Conservation (phyloP, 768 basidiomycete genomes). For the Lanmaoa pseudosensibilis region DNA sequence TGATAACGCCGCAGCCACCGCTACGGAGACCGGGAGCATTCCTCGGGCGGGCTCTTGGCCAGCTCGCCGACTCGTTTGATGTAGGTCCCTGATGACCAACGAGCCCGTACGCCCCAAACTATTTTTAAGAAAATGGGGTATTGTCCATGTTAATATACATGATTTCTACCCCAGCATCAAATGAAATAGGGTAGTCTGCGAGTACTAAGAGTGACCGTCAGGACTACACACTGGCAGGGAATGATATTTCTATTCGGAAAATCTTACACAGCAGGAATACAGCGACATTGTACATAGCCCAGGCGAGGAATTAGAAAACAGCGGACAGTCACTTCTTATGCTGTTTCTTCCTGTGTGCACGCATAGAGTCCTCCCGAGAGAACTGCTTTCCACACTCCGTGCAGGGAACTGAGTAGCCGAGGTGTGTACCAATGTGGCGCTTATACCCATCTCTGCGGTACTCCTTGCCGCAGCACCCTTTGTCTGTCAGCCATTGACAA, state of each 20-base stretch:
- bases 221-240: not conserved
- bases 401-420: not conserved
- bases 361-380: conserved; percentile 6
- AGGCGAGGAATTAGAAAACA: not conserved
- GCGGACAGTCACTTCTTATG: not conserved
- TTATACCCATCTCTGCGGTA: not conserved
- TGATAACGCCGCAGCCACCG: not conserved
- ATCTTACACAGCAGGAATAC: not conserved
- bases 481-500: conserved; percentile 2
- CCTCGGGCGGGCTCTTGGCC: not conserved
- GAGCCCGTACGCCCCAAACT: not conserved
- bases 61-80: not conserved
- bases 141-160: too few species aligned
- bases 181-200: not conserved
- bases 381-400: not conserved
- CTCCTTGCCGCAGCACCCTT: not conserved
- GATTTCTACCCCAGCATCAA: not conserved
- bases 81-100: not conserved
- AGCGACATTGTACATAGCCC: not conserved
- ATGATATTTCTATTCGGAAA: not conserved
- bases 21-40: not conserved
- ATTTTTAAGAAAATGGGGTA: not conserved
- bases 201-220: not conserved
- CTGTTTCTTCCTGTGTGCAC: not conserved
- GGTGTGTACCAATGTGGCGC: conserved; percentile 12